These are phyloP conservation scores for Phascolomyces articulosus DNA, from an alignment of 371 early-diverging fungal species.

Conservation along the genomic window DNA sequence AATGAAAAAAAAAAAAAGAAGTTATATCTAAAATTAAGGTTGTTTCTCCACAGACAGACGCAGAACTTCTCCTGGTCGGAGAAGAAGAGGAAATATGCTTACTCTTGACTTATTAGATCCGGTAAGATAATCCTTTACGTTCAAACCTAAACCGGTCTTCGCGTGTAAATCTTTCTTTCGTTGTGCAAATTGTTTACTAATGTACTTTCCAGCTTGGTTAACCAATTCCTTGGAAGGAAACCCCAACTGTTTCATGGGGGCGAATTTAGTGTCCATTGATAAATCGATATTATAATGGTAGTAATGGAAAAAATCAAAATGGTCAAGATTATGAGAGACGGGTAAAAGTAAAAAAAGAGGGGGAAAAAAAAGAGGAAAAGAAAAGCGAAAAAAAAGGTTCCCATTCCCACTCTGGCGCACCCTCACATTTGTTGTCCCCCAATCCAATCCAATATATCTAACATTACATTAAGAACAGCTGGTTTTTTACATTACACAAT, in stretches of 20 bases:
- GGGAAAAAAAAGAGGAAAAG: too few relatives aligned
- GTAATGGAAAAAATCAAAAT: conserved; percentile 1
- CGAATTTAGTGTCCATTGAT: conserved; percentile 5
- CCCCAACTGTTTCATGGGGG: conserved; percentile 28
- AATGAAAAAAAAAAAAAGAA: too few relatives aligned
- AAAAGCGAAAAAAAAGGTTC: too few relatives aligned
- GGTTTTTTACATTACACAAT: background rate
- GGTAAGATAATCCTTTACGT: background rate
- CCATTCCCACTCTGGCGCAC: too few relatives aligned
- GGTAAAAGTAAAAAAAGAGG: too few relatives aligned
- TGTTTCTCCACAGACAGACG: too few relatives aligned
- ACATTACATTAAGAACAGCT: too few relatives aligned
- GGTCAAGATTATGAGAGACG: conserved; percentile 2
- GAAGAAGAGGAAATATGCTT: background rate
- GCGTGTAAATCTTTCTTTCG: background rate
- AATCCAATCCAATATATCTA: too few relatives aligned
- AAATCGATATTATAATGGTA: background rate
- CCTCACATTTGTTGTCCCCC: too few relatives aligned
- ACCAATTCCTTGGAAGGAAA: conserved; percentile 25
- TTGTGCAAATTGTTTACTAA: conserved; percentile 16
- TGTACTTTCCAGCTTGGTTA: conserved; percentile 11
- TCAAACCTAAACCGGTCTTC: background rate
- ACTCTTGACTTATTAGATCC: background rate
- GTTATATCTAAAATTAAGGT: too few relatives aligned
- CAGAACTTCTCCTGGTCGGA: too few relatives aligned